Conservation (phyloP, 345 rosid genomes). For the Aethionema arabicum region DNA sequence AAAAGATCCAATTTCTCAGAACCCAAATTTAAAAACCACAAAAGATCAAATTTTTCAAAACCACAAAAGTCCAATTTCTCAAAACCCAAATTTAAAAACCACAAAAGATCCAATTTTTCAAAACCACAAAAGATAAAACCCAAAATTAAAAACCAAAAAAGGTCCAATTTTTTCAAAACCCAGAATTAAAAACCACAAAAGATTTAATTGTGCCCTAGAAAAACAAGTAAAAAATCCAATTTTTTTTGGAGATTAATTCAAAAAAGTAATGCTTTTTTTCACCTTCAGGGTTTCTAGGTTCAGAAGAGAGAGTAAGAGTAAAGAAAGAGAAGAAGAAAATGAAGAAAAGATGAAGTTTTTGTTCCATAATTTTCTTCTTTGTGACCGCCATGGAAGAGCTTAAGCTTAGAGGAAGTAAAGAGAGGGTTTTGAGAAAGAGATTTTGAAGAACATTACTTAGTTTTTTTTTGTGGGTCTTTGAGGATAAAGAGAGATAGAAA, state of each 20-base stretch:
- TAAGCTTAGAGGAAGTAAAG: not conserved
- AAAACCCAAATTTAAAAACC: too few species aligned
- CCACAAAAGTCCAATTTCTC: not conserved
- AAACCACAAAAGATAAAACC: too few species aligned
- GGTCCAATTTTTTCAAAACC: too few species aligned
- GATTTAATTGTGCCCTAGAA: not conserved
- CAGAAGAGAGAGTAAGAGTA: constrained; percentile 50
- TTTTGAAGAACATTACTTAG: constrained; percentile 14
- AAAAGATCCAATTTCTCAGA: not conserved
- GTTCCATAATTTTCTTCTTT: constrained; percentile 15
- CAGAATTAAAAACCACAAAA: not conserved
- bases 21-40: not conserved
- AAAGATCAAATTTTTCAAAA: not conserved
- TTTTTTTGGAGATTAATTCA: not conserved
- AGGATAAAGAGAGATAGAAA: constrained; percentile 33
- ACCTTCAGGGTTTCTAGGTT: constrained; percentile 94
- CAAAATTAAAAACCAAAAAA: too few species aligned
- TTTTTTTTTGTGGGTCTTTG: constrained; percentile 7
- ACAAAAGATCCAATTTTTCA: not conserved
- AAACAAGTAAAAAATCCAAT: constrained; percentile 10
- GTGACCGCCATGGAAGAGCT: constrained; percentile 16
- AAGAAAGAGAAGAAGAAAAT: constrained; percentile 35
- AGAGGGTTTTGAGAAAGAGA: constrained; percentile 20
- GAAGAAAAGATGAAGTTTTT: constrained; percentile 28
- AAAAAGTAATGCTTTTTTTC: not conserved